Conservation (phyloP, 2,329 filamentous ascomycete species). For the Penicillium brasilianum region DNA sequence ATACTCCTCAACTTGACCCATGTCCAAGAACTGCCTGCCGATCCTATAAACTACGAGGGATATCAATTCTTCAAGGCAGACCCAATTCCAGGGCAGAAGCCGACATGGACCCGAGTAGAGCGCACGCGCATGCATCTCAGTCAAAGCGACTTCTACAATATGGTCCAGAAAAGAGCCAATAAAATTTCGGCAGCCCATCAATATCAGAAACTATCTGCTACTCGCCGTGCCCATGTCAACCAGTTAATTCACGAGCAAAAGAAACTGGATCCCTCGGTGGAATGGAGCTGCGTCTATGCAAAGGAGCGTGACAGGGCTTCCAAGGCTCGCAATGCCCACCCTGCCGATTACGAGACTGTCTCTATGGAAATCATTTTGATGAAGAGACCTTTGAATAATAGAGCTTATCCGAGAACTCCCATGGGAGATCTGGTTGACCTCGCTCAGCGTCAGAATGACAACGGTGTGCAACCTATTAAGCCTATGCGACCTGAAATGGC, state of each 20-base stretch:
- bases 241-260: conserved; percentile 42
- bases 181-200: conserved; percentile 35
- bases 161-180: conserved; percentile 39
- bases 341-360: conserved; percentile 37
- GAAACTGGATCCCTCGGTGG: conserved; percentile 35
- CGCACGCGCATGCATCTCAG: conserved; percentile 38
- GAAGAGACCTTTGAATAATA: conserved; percentile 32
- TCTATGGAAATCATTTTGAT: conserved; percentile 44
- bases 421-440: conserved; percentile 26
- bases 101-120: conserved; percentile 39
- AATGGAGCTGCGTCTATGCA: conserved; percentile 48
- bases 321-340: conserved; percentile 35
- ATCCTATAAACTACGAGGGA: conserved; percentile 35
- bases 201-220: conserved; percentile 35
- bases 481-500: not conserved
- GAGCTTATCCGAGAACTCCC: conserved; percentile 20
- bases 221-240: conserved; percentile 42
- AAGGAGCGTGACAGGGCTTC: conserved; percentile 36
- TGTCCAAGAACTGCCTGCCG: conserved; percentile 15
- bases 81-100: conserved; percentile 33
- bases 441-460: conserved; percentile 16
- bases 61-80: conserved; percentile 45
- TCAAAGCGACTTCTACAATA: conserved; percentile 38
- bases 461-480: conserved; percentile 3
- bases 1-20: not conserved